Evolutionary conservation across 2,329 filamentous ascomycete species (phyloP), one percentile per base, ranked within the genome.

Genomic region (Xylariaceae sp.): DNA sequence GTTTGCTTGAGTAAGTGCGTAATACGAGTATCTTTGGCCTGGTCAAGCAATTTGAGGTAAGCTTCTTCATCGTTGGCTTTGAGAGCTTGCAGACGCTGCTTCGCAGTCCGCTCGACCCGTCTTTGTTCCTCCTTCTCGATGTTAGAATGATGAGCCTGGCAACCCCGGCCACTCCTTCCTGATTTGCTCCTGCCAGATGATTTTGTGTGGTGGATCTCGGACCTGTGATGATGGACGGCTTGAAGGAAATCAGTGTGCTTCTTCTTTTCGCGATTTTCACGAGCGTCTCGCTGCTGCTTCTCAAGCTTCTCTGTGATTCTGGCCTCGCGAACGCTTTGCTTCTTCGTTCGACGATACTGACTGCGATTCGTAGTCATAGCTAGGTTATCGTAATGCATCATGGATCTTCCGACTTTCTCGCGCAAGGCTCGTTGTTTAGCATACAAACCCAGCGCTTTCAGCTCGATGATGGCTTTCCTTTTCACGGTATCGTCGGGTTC

Each of bases 41-140:
- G 92, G 66, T 95, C 94, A 62, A 99, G 86, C 66, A 99, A 80
- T 72, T 96, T 96, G 72, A 99, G 82, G 68, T 99, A 99, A 1
- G 94, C 95, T 73, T 97, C 94, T 75, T 99, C 94, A 69, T 99
- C 94, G 83, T 99, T 95, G 63, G 94, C 92, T 75, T 96, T 97
- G 68, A 99, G 80, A 54, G 94, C 94, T 71, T 97, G 92, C 58
- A 99, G 85, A 96, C 94, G 94, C 71, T 99, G 94, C 78, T 99
- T 99, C 57, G 94, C 94, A 10, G 92, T 99, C 57, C 94, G 83
- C 75, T 99, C 94, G 58, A 99, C 88, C 55, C 94, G 89, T 76
- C 96, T 97, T 79, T 97, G 92, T 73, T 99, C 94, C 76, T 99
- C 94, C 74, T 96, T 96, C 70, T 99, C 94, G 67, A 99, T 97